Evolutionary conservation across 768 basidiomycete genomes (phyloP).

Genomic region (Mycena filopes): DNA sequence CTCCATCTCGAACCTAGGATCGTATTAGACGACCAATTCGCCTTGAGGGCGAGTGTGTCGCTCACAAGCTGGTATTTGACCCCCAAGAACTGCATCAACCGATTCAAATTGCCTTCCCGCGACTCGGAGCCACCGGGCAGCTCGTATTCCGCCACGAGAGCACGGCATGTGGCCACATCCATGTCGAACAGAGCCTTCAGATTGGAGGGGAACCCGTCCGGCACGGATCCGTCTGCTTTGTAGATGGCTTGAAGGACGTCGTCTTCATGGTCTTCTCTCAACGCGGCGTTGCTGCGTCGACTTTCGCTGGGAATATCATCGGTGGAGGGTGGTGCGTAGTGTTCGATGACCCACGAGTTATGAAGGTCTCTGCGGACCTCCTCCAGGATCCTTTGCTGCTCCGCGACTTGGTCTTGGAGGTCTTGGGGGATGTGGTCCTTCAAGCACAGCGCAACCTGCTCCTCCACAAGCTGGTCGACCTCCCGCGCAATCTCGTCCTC

Average conservation of each 20-base stretch:
- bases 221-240: conserved; percentile 58
- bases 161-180: conserved; percentile 45
- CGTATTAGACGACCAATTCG: too few species aligned
- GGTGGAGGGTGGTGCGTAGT: background rate
- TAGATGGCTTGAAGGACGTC: conserved; percentile 59
- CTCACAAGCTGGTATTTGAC: conserved; percentile 50
- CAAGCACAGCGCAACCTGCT: conserved; percentile 61
- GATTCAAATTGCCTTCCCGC: conserved; percentile 49
- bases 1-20: conserved; percentile 26
- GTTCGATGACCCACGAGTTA: conserved; percentile 61
- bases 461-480: conserved; percentile 61
- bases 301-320: conserved; percentile 57
- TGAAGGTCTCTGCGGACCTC: conserved; percentile 58
- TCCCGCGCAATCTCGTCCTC: conserved; percentile 57
- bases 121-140: conserved; percentile 39
- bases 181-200: conserved; percentile 61
- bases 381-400: conserved; percentile 57
- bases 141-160: conserved; percentile 46
- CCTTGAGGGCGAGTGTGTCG: background rate
- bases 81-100: conserved; percentile 48
- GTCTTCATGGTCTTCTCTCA: conserved; percentile 54
- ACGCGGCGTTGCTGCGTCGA: conserved; percentile 60
- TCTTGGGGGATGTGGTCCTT: conserved; percentile 57
- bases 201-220: conserved; percentile 61
- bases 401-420: conserved; percentile 58